These are phyloP conservation scores for Neurospora sp. DNA, from an alignment of 495 filamentous ascomycete species.

Conservation along the genomic window DNA sequence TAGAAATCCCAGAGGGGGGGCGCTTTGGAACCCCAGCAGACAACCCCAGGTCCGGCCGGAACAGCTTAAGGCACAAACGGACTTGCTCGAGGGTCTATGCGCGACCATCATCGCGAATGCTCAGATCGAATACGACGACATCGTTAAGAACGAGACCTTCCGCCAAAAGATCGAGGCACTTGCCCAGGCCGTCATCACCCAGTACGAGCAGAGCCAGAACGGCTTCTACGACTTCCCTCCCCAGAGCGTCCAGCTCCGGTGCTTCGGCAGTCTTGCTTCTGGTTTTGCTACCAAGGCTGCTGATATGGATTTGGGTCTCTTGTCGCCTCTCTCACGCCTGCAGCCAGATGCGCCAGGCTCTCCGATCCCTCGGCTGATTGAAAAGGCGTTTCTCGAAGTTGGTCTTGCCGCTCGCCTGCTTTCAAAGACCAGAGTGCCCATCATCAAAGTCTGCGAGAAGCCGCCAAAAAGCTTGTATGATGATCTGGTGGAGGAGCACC, in stretches of 20 bases:
- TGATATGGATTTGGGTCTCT: constrained; percentile 65
- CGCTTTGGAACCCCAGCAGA: constrained; percentile 8
- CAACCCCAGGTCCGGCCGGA: constrained; percentile 17
- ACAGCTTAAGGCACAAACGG: constrained; percentile 32
- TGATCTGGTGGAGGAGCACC: constrained; percentile 44
- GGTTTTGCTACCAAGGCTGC: constrained; percentile 65
- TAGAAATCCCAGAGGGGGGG: constrained; percentile 2
- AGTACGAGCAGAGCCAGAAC: constrained; percentile 34
- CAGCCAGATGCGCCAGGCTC: constrained; percentile 42
- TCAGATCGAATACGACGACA: constrained; percentile 44
- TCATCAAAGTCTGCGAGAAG: constrained; percentile 69
- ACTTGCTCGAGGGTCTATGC: constrained; percentile 37
- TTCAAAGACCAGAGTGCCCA: constrained; percentile 65
- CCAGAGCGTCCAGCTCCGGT: constrained; percentile 46
- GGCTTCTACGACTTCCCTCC: constrained; percentile 31
- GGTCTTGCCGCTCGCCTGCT: constrained; percentile 62
- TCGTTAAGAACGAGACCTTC: constrained; percentile 53
- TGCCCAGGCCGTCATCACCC: constrained; percentile 42
- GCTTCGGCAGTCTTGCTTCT: constrained; percentile 63
- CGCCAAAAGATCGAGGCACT: constrained; percentile 45
- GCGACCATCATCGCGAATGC: constrained; percentile 28
- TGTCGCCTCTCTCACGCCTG: constrained; percentile 43
- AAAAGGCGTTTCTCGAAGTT: constrained; percentile 56
- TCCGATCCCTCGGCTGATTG: constrained; percentile 52
- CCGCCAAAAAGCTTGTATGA: constrained; percentile 43